Base-by-base conservation (phyloP, 441 rosid species). In the Kokia cookei region DNA sequence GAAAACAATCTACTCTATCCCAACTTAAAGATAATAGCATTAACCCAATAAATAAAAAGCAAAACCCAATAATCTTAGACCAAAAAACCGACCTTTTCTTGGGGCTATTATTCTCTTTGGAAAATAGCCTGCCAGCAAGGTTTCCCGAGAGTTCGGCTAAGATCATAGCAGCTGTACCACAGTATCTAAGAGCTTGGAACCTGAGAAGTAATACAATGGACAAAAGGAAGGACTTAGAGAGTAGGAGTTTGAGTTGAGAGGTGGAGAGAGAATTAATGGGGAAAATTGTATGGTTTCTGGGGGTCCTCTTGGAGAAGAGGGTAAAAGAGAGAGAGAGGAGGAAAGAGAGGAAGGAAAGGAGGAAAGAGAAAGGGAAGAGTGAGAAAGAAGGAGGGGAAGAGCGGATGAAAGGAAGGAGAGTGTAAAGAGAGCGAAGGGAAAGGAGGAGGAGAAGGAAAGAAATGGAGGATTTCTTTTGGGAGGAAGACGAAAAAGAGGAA, bases 151-250 rank as follows among this genome's bases (percentile, higher is more conserved):
- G 75, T 73, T 94, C 99, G 8, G 97, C 99, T 43, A 94, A 87
- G 79, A 94, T 94, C 96, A 94, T 88, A 29, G 97, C 94, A 2
- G 99, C 88, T 12, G 97, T 85, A 22, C 99, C 90, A 61, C 97
- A 94, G 73, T 87, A 94, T n/a, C 89, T 83, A 64, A 94, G 97
- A 19, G 98, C 93, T 79, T 91, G 98, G 54, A 94, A 94, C 22
- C 97, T 83, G 65, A 94, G 85, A 45, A 92, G 90, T 66, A 94
- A 89, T 29, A 94, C 91, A 7, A 83, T 78, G 10, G 91, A 86
- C 50, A 91, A 77, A 26, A 94, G 78, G 6, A 79, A 50, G 0
- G 97, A 88, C 79, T 88, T 94, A 17, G 79, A 76, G 14, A 88
- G 73, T 15, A 92, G 40, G 45, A 84, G 77, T 65, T 70, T 90